A percentile compares a stretch with the other conserved stretches of the same genome.
Conservation (phyloP, 495 filamentous ascomycete species). For the Chaetomidium leptoderma region DNA sequence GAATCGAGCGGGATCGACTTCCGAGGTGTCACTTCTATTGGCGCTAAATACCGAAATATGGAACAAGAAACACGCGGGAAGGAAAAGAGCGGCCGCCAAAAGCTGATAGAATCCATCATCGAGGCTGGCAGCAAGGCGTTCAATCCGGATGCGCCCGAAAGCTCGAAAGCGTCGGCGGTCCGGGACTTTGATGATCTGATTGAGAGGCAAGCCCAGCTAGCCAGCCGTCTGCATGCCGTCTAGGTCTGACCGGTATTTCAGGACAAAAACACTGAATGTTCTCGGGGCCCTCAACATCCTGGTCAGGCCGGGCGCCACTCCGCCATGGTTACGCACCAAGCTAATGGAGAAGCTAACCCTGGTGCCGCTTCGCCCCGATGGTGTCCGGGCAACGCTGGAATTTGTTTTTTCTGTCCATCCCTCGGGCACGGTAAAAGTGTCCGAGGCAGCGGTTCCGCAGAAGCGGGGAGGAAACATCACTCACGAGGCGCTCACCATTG, state of each 20-base stretch:
- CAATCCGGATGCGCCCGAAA: slow-evolving; percentile 31
- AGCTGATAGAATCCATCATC: slow-evolving; percentile 33
- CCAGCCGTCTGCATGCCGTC: neutral
- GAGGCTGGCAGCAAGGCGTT: slow-evolving; percentile 40
- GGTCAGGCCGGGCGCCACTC: slow-evolving; percentile 41
- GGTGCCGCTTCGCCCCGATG: slow-evolving; percentile 60
- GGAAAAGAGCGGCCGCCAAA: slow-evolving; percentile 21
- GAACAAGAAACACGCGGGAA: slow-evolving; percentile 11
- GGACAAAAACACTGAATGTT: slow-evolving; percentile 41
- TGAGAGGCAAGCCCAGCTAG: slow-evolving; percentile 35
- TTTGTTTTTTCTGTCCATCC: slow-evolving; percentile 63
- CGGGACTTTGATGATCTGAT: slow-evolving; percentile 40
- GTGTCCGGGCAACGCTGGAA: slow-evolving; percentile 65
- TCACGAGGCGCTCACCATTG: slow-evolving; percentile 65
- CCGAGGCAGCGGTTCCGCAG: slow-evolving; percentile 40
- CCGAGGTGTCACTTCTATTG: neutral
- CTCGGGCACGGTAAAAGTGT: slow-evolving; percentile 36
- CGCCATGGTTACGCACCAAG: slow-evolving; percentile 48
- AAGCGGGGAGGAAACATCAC: slow-evolving; percentile 62
- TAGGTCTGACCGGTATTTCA: slow-evolving; percentile 34
- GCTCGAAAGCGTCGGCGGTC: slow-evolving; percentile 29
- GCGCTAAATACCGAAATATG: slow-evolving; percentile 12
- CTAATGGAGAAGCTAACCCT: slow-evolving; percentile 55
- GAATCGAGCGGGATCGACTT: too few species aligned
- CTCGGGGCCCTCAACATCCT: slow-evolving; percentile 47